phyloP scores from a whole-genome alignment of 345 rosid species.

The Citrus glauca region DNA sequence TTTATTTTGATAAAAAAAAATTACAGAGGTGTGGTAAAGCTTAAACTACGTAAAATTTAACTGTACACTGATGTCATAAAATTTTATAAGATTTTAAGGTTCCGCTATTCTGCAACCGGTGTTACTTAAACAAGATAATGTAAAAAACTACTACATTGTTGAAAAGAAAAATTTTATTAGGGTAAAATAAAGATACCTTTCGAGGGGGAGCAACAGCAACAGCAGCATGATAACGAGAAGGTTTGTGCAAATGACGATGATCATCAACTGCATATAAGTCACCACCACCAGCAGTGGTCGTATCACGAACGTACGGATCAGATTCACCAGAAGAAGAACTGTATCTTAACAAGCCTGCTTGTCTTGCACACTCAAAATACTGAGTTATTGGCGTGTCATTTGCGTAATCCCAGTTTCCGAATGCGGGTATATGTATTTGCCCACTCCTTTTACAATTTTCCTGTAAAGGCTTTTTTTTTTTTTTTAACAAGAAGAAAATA shows the following conservation, averaged over 20 bases:
- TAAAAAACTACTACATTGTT: background rate
- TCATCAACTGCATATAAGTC: conserved; percentile 31
- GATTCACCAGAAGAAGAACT: conserved; percentile 69
- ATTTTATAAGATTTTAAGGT: too few relatives aligned
- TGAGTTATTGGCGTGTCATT: conserved; percentile 88
- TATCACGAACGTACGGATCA: conserved; percentile 15
- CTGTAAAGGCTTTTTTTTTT: conserved; percentile 7
- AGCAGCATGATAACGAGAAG: conserved; percentile 10
- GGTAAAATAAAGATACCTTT: conserved; percentile 26
- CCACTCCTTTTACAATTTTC: conserved; percentile 59
- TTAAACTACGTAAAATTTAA: too few relatives aligned
- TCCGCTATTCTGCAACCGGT: too few relatives aligned
- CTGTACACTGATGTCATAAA: too few relatives aligned
- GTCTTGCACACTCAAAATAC: conserved; percentile 87
- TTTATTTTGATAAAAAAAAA: too few relatives aligned
- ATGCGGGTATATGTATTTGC: conserved; percentile 83
- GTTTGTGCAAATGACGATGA: conserved; percentile 1
- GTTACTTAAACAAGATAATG: too few relatives aligned
- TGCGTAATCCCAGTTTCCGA: conserved; percentile 89
- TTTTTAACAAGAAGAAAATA: background rate
- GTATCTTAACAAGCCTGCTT: conserved; percentile 73
- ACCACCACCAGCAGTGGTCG: background rate
- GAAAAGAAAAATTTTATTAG: background rate
- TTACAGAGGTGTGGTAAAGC: too few relatives aligned
- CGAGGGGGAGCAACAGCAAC: conserved; percentile 18